phyloP scores from a whole-genome alignment of 805 yeast species.

The Candida rishiriensis region DNA sequence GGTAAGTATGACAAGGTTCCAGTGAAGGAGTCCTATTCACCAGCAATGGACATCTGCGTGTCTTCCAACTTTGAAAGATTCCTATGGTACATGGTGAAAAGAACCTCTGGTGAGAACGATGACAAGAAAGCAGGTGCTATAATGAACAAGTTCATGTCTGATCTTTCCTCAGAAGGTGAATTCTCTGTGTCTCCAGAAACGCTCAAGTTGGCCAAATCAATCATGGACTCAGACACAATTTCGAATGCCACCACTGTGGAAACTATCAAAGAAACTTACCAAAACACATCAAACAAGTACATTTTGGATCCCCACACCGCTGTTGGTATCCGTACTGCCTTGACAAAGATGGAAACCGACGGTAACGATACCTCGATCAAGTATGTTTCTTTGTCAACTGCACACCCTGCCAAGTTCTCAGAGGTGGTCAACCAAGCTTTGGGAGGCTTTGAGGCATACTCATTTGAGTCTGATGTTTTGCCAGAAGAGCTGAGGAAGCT shows the following conservation, averaged over 20 bases:
- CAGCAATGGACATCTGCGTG: slow-evolving; percentile 97
- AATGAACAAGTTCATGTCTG: slow-evolving; percentile 70
- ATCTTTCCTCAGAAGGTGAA: slow-evolving; percentile 71
- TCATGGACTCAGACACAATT: slow-evolving; percentile 77
- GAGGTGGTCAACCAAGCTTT: slow-evolving; percentile 90
- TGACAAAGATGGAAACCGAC: slow-evolving; percentile 49
- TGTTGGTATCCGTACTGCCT: slow-evolving; percentile 82
- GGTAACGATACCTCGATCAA: slow-evolving; percentile 35
- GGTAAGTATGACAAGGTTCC: slow-evolving; percentile 78
- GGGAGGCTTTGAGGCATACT: slow-evolving; percentile 59
- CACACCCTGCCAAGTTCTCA: slow-evolving; percentile 98
- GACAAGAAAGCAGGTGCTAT: slow-evolving; percentile 68
- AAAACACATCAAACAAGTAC: slow-evolving; percentile 55
- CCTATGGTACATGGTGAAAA: slow-evolving; percentile 88
- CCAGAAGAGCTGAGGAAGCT: slow-evolving; percentile 82
- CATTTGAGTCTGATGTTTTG: slow-evolving; percentile 82
- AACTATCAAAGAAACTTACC: slow-evolving; percentile 71
- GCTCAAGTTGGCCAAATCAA: slow-evolving; percentile 58
- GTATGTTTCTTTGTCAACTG: slow-evolving; percentile 84
- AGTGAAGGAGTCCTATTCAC: slow-evolving; percentile 87
- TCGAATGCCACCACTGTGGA: slow-evolving; percentile 71
- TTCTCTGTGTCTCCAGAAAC: slow-evolving; percentile 66
- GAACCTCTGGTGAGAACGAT: slow-evolving; percentile 54
- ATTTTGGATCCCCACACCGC: slow-evolving; percentile 96
- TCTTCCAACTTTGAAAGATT: slow-evolving; percentile 96